Evolutionary conservation across 768 basidiomycete genomes (phyloP).

Genomic region (Leccinum fibrillosum): DNA sequence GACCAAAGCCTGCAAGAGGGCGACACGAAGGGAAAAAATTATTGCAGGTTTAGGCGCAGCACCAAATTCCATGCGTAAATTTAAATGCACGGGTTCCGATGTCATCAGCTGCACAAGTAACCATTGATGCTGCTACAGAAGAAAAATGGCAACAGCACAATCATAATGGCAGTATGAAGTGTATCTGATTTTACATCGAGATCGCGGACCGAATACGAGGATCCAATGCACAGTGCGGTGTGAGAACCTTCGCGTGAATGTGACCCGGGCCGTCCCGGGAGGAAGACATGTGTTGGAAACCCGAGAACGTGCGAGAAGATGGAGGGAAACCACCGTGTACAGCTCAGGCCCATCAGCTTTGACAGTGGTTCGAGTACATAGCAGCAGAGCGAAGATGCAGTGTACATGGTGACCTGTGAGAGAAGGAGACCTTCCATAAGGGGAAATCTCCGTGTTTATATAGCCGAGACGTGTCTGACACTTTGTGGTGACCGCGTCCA

Average conservation of each 20-base stretch:
- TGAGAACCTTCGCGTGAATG: neutral
- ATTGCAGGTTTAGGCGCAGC: neutral
- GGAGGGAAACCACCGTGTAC: no score
- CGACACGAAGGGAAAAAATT: neutral
- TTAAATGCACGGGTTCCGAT: neutral
- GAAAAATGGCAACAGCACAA: neutral
- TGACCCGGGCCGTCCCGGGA: neutral
- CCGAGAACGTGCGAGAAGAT: neutral
- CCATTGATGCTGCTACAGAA: neutral
- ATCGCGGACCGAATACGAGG: neutral
- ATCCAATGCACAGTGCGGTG: neutral
- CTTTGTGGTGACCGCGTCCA: conserved; percentile 22
- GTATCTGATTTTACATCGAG: neutral
- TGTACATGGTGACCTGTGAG: neutral
- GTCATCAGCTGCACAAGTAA: neutral
- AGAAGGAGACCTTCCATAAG: neutral
- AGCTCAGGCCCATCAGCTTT: neutral
- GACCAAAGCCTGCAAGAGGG: neutral
- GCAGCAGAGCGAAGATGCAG: conserved; percentile 1
- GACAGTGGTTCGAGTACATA: neutral
- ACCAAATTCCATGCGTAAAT: neutral
- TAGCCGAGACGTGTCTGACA: neutral
- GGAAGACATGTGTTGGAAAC: neutral
- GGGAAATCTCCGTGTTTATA: neutral
- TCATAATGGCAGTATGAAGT: conserved; percentile 1